These are phyloP conservation scores for Neophaeococcomyces mojaviensis DNA, from an alignment of 2,329 filamentous ascomycete species.

Conservation along the genomic window DNA sequence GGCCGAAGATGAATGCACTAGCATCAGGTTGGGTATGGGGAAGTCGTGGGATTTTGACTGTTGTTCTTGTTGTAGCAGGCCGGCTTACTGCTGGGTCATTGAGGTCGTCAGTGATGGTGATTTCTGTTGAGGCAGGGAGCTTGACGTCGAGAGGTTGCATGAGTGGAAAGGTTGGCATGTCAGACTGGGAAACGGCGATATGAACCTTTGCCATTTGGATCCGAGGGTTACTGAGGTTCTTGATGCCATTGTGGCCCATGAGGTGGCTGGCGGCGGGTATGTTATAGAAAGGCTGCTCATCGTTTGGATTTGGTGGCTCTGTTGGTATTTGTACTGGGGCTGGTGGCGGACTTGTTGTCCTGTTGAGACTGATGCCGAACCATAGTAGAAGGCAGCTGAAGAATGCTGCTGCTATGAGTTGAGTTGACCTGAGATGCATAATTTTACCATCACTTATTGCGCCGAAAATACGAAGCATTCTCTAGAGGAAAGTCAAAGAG, in stretches of 20 bases:
- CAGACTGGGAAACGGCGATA: slow-evolving; percentile 6
- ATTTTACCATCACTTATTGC: not conserved
- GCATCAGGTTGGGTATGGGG: slow-evolving; percentile 28
- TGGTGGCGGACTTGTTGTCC: not conserved
- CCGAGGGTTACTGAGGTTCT: slow-evolving; percentile 3
- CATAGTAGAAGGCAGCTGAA: slow-evolving; percentile 2
- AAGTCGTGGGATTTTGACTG: slow-evolving; percentile 1
- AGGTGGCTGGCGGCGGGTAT: slow-evolving; percentile 2
- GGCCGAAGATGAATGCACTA: slow-evolving; percentile 49
- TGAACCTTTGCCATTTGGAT: slow-evolving; percentile 4
- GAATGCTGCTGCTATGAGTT: slow-evolving; percentile 1
- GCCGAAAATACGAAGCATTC: too few relatives aligned
- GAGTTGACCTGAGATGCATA: slow-evolving; percentile 2
- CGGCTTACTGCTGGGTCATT: not conserved
- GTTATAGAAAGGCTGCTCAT: slow-evolving; percentile 2
- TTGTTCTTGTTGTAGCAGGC: not conserved
- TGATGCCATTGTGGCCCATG: slow-evolving; percentile 6
- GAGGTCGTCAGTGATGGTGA: slow-evolving; percentile 1
- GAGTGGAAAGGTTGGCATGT: not conserved
- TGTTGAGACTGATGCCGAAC: not conserved
- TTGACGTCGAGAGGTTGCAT: slow-evolving; percentile 7
- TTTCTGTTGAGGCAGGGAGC: slow-evolving; percentile 5
- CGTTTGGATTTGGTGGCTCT: not conserved
- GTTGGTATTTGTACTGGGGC: not conserved
- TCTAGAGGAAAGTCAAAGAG: too few relatives aligned